phyloP scores from a whole-genome alignment of 75 land plant genomes.

The Adiantum capillusveneris region DNA sequence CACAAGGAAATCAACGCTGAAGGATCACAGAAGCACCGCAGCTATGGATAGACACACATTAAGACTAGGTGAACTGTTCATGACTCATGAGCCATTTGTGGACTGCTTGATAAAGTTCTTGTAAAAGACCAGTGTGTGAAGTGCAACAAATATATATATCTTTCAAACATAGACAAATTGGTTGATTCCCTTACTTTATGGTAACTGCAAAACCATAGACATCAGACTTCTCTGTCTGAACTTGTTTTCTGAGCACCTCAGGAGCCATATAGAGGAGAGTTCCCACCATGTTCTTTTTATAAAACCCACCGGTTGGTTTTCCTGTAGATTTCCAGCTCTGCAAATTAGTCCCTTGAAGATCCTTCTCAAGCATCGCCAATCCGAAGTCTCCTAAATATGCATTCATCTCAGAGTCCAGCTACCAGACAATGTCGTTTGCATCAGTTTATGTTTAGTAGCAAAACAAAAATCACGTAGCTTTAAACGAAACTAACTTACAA shows the following conservation, averaged over 20 bases:
- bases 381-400: conserved; percentile 90
- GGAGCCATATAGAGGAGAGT: conserved; percentile 97
- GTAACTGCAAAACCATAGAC: conserved; percentile 79
- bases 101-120: too few relatives aligned
- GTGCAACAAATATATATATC: too few relatives aligned
- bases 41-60: too few relatives aligned
- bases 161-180: too few relatives aligned
- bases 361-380: conserved; percentile 53
- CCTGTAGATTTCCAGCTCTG: conserved; percentile 82
- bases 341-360: conserved; percentile 38
- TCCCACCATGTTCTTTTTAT: conserved; percentile 94
- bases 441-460: too few relatives aligned
- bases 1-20: too few relatives aligned
- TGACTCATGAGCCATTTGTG: too few relatives aligned
- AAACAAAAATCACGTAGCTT: too few relatives aligned
- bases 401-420: conserved; percentile 64
- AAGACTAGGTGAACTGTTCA: too few relatives aligned
- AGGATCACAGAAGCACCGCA: too few relatives aligned
- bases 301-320: conserved; percentile 96
- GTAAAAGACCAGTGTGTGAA: too few relatives aligned
- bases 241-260: conserved; percentile 70
- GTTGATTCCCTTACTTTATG: conserved; percentile 75
- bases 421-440: too few relatives aligned
- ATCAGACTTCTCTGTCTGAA: conserved; percentile 88
- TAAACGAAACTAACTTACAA: conserved; percentile 40